Base-by-base conservation (phyloP, 108 stramenopile genomes). In the Hondaea fermentalgiana region DNA sequence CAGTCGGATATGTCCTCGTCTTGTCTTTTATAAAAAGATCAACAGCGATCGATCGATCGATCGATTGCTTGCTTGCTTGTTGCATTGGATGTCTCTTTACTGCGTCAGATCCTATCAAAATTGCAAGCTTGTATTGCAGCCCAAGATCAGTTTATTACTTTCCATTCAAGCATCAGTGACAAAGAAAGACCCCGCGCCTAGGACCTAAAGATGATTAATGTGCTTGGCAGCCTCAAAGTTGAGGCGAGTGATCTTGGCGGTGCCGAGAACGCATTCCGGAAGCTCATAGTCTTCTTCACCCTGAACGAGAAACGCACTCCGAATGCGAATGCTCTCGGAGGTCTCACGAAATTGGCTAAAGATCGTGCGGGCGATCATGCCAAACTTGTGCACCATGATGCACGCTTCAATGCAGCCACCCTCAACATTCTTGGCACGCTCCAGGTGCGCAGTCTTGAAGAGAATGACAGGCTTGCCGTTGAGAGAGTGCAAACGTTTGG, bases 401-500 rank as follows among this genome's bases (percentile, higher is more conserved):
- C 16, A 45, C 0, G 51, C 51, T 23, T 83, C 76, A 16, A 83
- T 47, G 76, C 76, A 47, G n/a, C 51, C 76, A 17, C 64, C 64
- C 64, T 69, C 64, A 17, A 69, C 5, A 69, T 69, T 28, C 76
- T 47, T 21, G 17, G 76, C 76, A 23, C 51, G 76, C 51, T 83
- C 23, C 45, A 83, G 23, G n/a, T 53, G 51, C 45, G 76, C 76
- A 0, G 49, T 21, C 76, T 83, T 83, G 28, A 28, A 83, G 28
- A 83, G 76, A 12, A 83, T 83, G 51, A 83, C 51, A 12, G 76
- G 76, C 76, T 83, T 83, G 45, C 76, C 76, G 28, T 83, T 83
- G 23, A 83, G 28, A 6, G 49, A 53, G 49, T 83, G 49, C 45
- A 83, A 16, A 8, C 51, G 45, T 53, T 47, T 53, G 6, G 76